These are phyloP conservation scores for Diaporthe amygdali DNA, from an alignment of 2,329 filamentous ascomycete species.

Conservation along the genomic window DNA sequence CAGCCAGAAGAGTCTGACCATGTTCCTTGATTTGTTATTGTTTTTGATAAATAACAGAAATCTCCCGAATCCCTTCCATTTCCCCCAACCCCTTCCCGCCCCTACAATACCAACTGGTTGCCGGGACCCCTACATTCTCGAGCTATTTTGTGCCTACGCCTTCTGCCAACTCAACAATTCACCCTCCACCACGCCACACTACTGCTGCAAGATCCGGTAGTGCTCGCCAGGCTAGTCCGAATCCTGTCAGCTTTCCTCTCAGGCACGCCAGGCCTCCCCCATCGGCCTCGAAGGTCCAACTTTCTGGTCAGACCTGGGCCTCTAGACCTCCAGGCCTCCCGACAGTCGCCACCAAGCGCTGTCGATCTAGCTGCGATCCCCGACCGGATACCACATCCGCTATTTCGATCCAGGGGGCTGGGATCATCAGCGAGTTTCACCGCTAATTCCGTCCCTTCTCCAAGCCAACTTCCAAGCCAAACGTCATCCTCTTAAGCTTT, in stretches of 20 bases:
- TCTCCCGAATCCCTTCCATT: background rate
- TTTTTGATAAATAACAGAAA: constrained; percentile 1
- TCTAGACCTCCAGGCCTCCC: background rate
- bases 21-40: background rate
- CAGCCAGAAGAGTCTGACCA: background rate
- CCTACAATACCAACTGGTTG: background rate
- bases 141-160: background rate
- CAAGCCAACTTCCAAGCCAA: no score
- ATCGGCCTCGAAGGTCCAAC: background rate
- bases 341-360: background rate
- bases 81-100: background rate
- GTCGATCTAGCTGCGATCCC: background rate
- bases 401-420: background rate
- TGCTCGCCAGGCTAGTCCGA: constrained; percentile 1
- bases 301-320: background rate
- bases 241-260: background rate
- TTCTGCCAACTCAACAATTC: background rate
- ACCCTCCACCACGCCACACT: background rate
- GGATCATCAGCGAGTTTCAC: constrained; percentile 15
- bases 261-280: background rate
- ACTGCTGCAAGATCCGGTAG: constrained; percentile 15
- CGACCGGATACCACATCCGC: constrained; percentile 8
- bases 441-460: constrained; percentile 8
- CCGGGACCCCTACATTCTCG: background rate
- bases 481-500: constrained; percentile 9